A percentile compares a stretch with the other conserved stretches of the same genome.
Evolutionary conservation across 768 basidiomycete genomes (phyloP).

Genomic region (Suillus brevipes): DNA sequence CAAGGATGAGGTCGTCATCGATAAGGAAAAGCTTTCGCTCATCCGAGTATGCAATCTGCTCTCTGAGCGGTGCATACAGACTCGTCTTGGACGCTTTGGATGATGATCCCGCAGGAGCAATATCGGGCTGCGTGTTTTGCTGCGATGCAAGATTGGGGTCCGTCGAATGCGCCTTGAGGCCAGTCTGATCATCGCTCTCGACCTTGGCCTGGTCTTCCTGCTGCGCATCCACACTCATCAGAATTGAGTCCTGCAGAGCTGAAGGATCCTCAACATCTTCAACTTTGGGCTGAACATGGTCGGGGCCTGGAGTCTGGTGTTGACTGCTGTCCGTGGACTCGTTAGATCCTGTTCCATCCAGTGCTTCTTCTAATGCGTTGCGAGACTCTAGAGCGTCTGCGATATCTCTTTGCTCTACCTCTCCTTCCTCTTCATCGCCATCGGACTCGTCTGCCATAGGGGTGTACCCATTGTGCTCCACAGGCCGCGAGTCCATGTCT

Average conservation of each 20-base stretch:
- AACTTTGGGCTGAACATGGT: slow-evolving; percentile 44
- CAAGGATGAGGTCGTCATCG: slow-evolving; percentile 50
- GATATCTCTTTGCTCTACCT: slow-evolving; percentile 52
- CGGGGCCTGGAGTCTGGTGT: slow-evolving; percentile 29
- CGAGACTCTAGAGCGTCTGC: slow-evolving; percentile 62
- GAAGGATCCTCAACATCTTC: slow-evolving; percentile 61
- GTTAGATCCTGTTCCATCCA: slow-evolving; percentile 40
- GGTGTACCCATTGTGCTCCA: slow-evolving; percentile 11
- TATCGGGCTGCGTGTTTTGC: slow-evolving; percentile 40
- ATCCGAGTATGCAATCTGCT: slow-evolving; percentile 50
- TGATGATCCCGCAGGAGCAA: slow-evolving; percentile 15
- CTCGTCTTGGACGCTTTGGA: slow-evolving; percentile 46
- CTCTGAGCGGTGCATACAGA: slow-evolving; percentile 58
- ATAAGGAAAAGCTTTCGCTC: slow-evolving; percentile 53
- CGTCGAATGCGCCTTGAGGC: slow-evolving; percentile 55
- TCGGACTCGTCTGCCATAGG: slow-evolving; percentile 42
- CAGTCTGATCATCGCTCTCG: slow-evolving; percentile 30
- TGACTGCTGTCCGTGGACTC: slow-evolving; percentile 38
- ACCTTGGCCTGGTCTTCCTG: slow-evolving; percentile 26
- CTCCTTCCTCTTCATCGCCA: slow-evolving; percentile 60
- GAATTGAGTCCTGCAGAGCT: slow-evolving; percentile 31
- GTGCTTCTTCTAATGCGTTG: slow-evolving; percentile 55
- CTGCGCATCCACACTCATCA: slow-evolving; percentile 39
- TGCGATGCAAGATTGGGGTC: slow-evolving; percentile 53
- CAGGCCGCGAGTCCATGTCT: slow-evolving; percentile 29